Base-by-base conservation (phyloP, 805 yeast species). In the Wickerhamiella alocasiicola region DNA sequence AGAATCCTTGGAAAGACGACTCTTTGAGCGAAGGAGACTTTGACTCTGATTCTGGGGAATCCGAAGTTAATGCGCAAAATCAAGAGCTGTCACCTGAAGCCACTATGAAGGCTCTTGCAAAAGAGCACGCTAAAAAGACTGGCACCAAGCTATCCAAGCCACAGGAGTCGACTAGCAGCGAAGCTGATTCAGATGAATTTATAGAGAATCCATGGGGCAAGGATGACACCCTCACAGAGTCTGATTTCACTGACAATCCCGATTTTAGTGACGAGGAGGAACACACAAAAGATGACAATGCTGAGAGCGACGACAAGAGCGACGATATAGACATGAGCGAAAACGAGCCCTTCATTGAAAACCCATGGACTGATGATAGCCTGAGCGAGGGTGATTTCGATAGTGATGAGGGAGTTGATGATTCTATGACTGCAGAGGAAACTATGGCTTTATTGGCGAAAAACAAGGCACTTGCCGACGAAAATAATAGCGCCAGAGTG, bases 391-490 rank as follows among this genome's bases (percentile, higher is more conserved):
- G 48, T 7, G 57, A 48, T 13, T 34, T 39, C 13, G 50, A 45
- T 9, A 12, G 35, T 12, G 42, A 26, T 2, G 45, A 35, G 19
- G 23, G 19, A 2, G 24, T 27, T 7, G 46, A 34, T 6, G 29
- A 36, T 13, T 40, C 37, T 17, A 39, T 48, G 51, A n/a, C 55
- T 37, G 49, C 32, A 6, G 48, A 42, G 9, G 47, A 30, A 4
- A 23, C 40, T 20, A 49, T 42, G 51, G 54, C 46, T 28, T 49
- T 51, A 29, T 43, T 46, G 23, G 54, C 51, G 28, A 51, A 53
- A 2, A 44, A 46, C 12, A 55, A 55, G 25, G 45, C 48, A n/a
- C 43, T 24, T 34, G 41, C 44, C 21, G 30, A 30, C 15, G 27
- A 23, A 7, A 12, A 7, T 25, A 36, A 25, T 29, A 18, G 15